Base-by-base conservation (phyloP, 1,284 basidiomycete genomes). In the Rugosomyces carneus region DNA sequence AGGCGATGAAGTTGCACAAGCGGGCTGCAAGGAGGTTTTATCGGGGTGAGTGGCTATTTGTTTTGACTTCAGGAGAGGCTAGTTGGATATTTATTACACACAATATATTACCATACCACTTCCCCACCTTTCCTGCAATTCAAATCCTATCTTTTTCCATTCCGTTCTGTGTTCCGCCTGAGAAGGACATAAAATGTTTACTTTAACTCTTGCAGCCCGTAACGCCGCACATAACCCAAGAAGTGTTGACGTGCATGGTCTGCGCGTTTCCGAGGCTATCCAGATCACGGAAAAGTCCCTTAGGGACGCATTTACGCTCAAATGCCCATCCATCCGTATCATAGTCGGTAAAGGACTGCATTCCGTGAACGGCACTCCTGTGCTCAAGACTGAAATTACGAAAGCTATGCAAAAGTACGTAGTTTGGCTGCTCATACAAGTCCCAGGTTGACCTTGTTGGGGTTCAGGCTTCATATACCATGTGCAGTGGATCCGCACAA, bases 331-430 rank as follows among this genome's bases (percentile, higher is more conserved):
- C 47, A 62, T 94, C 26, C 70, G 76, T 11, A 77, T 93, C 24
- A 89, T 93, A 53, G 84, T 87, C 4, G 88, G 89, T 37, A 81
- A 80, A 55, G 89, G 89, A 1, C 72, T 81, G 19, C 89, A 93
- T 62, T 87, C 83, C 2, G 68, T 71, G 37, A 72, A 76, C 42
- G 78, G 81, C 46, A 70, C 80, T 21, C 80, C 87, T 9, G 81
- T 84, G 48, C 73, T 93, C 57, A 90, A 87, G 57, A 80, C 81
- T 3, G 83, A 83, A 1, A 78, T 93, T 37, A 75, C 77, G 44
- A 69, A 72, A 26, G 67, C 81, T 43, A 81, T 92, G 81, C 60
- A 71, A 44, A 76, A 76, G 80, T 81, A 52, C 21, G 49, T 44
- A 11, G 10, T 42, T 44, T 27, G 5, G 40, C 35, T 37, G 49